Evolutionary conservation across 768 basidiomycete genomes (phyloP).

Genomic region (Pleurotus citrinopileatus): DNA sequence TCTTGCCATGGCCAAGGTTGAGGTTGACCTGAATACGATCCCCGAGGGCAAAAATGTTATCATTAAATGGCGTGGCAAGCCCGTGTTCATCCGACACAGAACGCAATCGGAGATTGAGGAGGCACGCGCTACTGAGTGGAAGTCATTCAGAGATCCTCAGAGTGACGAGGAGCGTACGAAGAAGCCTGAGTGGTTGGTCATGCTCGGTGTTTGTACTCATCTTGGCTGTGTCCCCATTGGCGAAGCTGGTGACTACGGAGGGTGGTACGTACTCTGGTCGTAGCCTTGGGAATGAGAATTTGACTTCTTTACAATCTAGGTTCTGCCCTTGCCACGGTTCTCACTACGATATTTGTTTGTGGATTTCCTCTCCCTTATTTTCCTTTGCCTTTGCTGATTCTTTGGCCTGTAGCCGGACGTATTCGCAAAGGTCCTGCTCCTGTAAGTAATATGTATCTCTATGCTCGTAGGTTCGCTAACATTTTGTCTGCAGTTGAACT

Average conservation of each 20-base stretch:
- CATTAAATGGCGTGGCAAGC: constrained; percentile 99
- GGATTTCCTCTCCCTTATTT: constrained; percentile 1
- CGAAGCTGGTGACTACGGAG: constrained; percentile 94
- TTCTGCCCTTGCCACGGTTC: constrained; percentile 99
- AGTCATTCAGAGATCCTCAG: constrained; percentile 88
- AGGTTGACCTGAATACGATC: constrained; percentile 85
- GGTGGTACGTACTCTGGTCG: constrained; percentile 65
- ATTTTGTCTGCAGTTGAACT: constrained; percentile 63
- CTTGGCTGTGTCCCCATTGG: constrained; percentile 98
- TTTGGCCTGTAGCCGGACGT: constrained; percentile 69
- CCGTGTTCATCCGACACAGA: constrained; percentile 98
- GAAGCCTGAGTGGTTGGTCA: constrained; percentile 95
- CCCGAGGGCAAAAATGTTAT: constrained; percentile 98
- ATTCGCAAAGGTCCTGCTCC: constrained; percentile 96
- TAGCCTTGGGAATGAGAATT: background rate
- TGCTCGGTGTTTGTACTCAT: constrained; percentile 95
- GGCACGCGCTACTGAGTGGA: constrained; percentile 83
- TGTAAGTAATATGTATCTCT: constrained; percentile 43
- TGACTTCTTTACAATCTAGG: constrained; percentile 33
- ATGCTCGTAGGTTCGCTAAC: background rate
- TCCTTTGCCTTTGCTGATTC: constrained; percentile 11
- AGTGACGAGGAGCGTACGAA: constrained; percentile 84
- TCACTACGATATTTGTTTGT: constrained; percentile 93
- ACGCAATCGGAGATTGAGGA: constrained; percentile 90
- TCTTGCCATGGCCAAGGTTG: constrained; percentile 96